Evolutionary conservation across 148 eudicot genomes (phyloP).

Genomic region (Hydrangea macrophylla): DNA sequence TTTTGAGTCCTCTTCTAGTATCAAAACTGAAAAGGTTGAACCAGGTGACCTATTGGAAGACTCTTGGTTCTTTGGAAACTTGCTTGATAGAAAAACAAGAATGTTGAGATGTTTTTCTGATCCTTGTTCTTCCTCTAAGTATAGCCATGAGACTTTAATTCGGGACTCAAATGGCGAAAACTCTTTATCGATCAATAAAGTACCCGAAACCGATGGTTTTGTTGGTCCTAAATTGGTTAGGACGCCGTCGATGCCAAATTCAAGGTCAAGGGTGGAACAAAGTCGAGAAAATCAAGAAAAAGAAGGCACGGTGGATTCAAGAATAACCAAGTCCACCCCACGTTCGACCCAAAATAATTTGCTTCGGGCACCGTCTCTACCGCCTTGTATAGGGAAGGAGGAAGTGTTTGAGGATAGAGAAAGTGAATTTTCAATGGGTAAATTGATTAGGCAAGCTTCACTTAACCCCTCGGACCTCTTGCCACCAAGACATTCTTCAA

Average conservation of each 20-base stretch:
- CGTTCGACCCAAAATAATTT: conserved; percentile 9
- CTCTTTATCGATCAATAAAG: not conserved
- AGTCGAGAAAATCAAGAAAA: not conserved
- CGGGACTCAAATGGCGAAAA: not conserved
- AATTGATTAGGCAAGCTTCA: conserved; percentile 84
- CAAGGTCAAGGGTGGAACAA: not conserved
- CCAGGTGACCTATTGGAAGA: conserved; percentile 48
- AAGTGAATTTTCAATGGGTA: conserved; percentile 63
- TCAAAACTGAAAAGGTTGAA: conserved; percentile 12
- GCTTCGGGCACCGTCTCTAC: conserved; percentile 44
- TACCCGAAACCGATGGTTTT: not conserved
- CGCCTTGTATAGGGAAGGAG: conserved; percentile 28
- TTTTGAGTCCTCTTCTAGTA: conserved; percentile 6
- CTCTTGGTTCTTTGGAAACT: conserved; percentile 57
- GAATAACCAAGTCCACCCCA: not conserved
- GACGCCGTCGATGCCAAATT: conserved; percentile 16
- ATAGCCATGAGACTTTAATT: not conserved
- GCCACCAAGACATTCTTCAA: conserved; percentile 48
- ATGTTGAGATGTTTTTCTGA: conserved; percentile 42
- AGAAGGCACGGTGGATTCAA: not conserved
- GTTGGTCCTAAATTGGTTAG: conserved; percentile 2
- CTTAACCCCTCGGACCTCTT: conserved; percentile 39
- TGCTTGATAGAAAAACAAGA: conserved; percentile 25
- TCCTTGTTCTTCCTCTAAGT: conserved; percentile 28
- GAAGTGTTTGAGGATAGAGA: conserved; percentile 40